Base-by-base conservation (phyloP, 495 filamentous ascomycete species). In the Penicillium dipodomyicola region DNA sequence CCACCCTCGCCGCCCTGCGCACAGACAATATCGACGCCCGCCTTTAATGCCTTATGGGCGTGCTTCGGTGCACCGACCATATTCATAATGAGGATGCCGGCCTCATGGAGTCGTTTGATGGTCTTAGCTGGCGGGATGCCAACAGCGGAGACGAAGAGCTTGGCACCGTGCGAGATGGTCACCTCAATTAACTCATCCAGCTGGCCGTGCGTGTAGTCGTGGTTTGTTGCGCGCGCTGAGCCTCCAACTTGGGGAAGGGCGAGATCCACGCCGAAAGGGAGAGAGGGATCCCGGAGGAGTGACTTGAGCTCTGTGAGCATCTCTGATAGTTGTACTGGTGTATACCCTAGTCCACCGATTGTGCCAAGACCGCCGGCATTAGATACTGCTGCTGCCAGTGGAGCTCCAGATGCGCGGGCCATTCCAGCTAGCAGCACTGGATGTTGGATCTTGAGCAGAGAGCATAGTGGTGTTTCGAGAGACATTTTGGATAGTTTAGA, bases 51-150 rank as follows among this genome's bases (percentile, higher is more conserved):
- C 76, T 95, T 94, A 63, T 82, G 80, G 0, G 91, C 91, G 68
- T 96, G 91, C 63, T 84, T 87, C n/a, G 91, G 91, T 48, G 87
- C 84, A 0, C 91, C 91, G n/a, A 95, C 91, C 91, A 96, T 96
- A 67, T 95, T 96, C 91, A 95, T 95, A 22, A 95, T 77, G 45
- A 93, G 65, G 30, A 96, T 85, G 1, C 87, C 88, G 0, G 84
- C 87, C 10, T 77, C 77, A 63, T 96, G 91, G 20, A 96, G 75
- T 37, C 81, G 68, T 64, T 89, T 82, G 30, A 96, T 83, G 3
- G 88, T 81, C 41, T 68, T 72, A 49, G 74, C 73, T 0, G 90
- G 89, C 12, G 91, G 91, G 3, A 95, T 86, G 15, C 91, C 91
- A 0, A 96, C 89, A 1, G 91, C 91, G 40, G 75, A 82, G 50